These are phyloP conservation scores for Paspalum notatum DNA, from an alignment of 176 grass and related monocot species.

Conservation along the genomic window DNA sequence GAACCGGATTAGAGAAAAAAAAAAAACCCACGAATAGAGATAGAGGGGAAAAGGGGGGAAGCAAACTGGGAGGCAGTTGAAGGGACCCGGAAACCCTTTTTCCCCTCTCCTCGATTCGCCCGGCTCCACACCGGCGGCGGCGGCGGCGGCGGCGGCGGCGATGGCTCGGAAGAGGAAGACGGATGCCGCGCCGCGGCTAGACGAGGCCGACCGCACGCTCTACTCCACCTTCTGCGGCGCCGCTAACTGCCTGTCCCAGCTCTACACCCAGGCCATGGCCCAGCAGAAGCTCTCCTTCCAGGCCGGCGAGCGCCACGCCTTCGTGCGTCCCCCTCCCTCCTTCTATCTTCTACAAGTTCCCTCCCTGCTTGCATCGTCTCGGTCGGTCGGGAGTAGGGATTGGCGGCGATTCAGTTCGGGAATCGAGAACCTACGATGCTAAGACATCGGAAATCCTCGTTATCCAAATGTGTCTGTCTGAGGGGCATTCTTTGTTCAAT, in stretches of 20 bases:
- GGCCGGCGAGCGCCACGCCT: slow-evolving; percentile 71
- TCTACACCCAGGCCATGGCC: slow-evolving; percentile 76
- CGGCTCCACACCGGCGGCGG: slow-evolving; percentile 15
- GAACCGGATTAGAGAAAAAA: too few species aligned
- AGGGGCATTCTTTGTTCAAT: too few species aligned
- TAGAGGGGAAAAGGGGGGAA: not conserved
- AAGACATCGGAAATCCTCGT: too few species aligned
- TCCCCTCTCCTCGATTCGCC: not conserved
- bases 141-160: slow-evolving; percentile 32
- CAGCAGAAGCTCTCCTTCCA: slow-evolving; percentile 87
- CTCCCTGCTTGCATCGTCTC: not conserved
- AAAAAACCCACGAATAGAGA: not conserved
- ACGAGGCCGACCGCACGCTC: slow-evolving; percentile 83
- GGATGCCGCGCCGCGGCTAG: slow-evolving; percentile 60
- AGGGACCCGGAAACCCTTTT: slow-evolving; percentile 20
- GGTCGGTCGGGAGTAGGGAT: slow-evolving; percentile 16
- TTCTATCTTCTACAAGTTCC: not conserved
- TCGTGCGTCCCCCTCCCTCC: slow-evolving; percentile 41
- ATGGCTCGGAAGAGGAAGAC: slow-evolving; percentile 84
- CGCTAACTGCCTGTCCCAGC: slow-evolving; percentile 83
- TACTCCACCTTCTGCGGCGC: slow-evolving; percentile 77
- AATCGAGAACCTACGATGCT: too few species aligned
- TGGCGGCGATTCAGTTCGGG: not conserved
- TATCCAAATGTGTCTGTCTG: too few species aligned
- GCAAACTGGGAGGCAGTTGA: not conserved